Evolutionary conservation across 2,329 filamentous ascomycete genomes (phyloP), one percentile per base, ranked within the genome.

Genomic region (Xylaria hypoxylon): DNA sequence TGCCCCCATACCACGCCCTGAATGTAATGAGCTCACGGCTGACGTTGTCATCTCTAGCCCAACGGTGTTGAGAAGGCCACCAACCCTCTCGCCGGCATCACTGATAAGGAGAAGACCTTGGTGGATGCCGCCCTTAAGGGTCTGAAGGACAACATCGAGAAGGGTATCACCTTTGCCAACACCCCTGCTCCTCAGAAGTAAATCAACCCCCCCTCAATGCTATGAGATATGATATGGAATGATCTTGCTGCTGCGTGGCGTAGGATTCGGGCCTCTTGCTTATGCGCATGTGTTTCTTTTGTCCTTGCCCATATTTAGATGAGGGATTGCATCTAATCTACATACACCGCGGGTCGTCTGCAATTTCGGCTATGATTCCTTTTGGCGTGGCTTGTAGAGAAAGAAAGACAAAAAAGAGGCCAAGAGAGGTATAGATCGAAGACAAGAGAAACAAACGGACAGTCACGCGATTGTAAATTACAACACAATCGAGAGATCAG

Each of bases 121-220:
- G 87, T 98, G 75, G 85, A 91, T 76, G 90, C 88, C 77, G 89
- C 87, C 79, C 86, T 92, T 79, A 85, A 88, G 74, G 95, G 91
- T 73, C 89, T 98, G 70, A 92, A 94, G 86, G 90, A 89, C 84
- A 98, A 98, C 85, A 97, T 99, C 80, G 84, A 88, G 78, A 97
- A 98, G 89, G 96, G 96, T 79, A 85, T 97, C 78, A 89, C 90
- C 79, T 99, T 98, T 80, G 90, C 90, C 81, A 87, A 92, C 85
- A 94, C 91, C 87, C 89, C 92, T 80, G 91, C 93, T 79, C 89
- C 93, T 79, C 89, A 93, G 89, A 94, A 94, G 92, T 94, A 89
- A 92, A 85, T 81, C 74, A 72, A 77, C 76, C 77, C 79, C 76
- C 77, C 72, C 70, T 72, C 57, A 70, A 59, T 69, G 66, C 45